Base-by-base conservation (phyloP, 2,329 filamentous ascomycete species). In the Xylaria polymorpha region DNA sequence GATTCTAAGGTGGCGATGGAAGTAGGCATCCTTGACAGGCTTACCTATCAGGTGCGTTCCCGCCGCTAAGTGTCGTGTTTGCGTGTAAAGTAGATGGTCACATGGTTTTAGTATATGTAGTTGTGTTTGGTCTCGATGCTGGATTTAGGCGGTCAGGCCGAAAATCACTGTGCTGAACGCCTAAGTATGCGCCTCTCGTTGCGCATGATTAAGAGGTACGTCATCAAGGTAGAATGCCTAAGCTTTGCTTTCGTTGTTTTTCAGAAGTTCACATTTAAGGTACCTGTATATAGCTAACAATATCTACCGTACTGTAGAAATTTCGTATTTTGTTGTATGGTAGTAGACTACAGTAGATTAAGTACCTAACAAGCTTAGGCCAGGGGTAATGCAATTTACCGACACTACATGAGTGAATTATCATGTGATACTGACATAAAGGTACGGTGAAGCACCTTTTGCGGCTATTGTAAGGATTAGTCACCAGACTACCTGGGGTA, bases 221-320 rank as follows among this genome's bases (percentile, higher is more conserved):
- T 25, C 51, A 39, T 37, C 51, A 55, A 20, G 32, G 51, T 55
- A 37, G 51, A 55, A 39, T 14, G 14, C n/a, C n/a, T 39, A 37
- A n/a, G 35, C n/a, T 39, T 14, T 56, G n/a, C 9, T 56, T 14
- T 39, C n/a, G 35, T 10, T 37, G 32, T 20, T 39, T 22, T 22
- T 7, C 12, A 56, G 32, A 37, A 37, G 53, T 18, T 37, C n/a
- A 22, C 14, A n/a, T 5, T 39, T 32, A 39, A 39, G 20, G 18
- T 22, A 22, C 18, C 43, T 1, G n/a, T 9, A 7, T 22, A 32
- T 32, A 2, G 7, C 25, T 29, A 29, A 29, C 25, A 29, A 29
- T 29, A 29, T 29, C 25, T 32, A 25, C 2, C 15, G 25, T 3
- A 51, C 6, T 3, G 20, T 22, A 22, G 46, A 50, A 50, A 14